These are phyloP conservation scores for Spencermartinsiella ligniputridi DNA, from an alignment of 1,139 yeast genomes.

Conservation along the genomic window DNA sequence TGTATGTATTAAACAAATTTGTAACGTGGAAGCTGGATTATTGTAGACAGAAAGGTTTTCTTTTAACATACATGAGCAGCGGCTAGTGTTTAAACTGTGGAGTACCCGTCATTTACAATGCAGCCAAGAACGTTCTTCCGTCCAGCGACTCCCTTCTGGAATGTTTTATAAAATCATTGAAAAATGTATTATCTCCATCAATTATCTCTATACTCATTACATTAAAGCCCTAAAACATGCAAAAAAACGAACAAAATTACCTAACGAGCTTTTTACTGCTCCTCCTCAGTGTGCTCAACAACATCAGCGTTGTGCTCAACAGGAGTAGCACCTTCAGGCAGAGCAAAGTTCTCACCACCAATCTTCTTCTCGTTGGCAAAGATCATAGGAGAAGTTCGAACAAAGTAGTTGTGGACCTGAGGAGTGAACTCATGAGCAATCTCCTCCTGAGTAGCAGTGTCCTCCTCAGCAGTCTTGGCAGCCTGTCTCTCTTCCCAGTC, in stretches of 20 bases:
- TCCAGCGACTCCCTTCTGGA: no score
- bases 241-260: neutral
- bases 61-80: no score
- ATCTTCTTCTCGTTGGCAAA: constrained; percentile 21
- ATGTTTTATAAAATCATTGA: no score
- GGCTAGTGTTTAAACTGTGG: no score
- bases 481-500: constrained; percentile 37
- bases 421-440: constrained; percentile 18
- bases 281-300: neutral
- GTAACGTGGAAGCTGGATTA: no score
- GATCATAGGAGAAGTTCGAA: constrained; percentile 34
- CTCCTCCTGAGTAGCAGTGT: constrained; percentile 19
- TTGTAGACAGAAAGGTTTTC: no score
- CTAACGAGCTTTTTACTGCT: neutral
- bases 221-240: neutral
- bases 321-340: constrained; percentile 21
- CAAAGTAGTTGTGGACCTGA: constrained; percentile 33
- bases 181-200: no score
- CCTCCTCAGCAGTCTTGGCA: constrained; percentile 25
- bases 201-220: no score
- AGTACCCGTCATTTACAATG: no score
- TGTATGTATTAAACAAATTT: no score
- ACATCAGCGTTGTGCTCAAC: neutral
- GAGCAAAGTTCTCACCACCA: constrained; percentile 23
- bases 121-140: no score